Conservation (phyloP, 495 filamentous ascomycete genomes). For the Venustampulla echinocandica region DNA sequence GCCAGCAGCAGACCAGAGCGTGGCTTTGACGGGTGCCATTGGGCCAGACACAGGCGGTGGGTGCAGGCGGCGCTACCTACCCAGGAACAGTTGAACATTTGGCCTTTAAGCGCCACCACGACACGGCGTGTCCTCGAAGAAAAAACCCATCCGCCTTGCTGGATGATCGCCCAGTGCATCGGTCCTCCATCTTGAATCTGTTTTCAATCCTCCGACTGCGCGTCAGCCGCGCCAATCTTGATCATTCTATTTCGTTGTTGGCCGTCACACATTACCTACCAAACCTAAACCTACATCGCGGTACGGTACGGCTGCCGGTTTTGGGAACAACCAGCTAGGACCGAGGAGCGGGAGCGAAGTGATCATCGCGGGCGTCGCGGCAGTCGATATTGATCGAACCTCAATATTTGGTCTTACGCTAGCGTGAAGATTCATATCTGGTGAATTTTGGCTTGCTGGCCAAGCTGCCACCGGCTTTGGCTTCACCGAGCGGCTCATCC, state of each 20-base stretch:
- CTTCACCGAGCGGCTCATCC: neutral
- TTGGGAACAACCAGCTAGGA: neutral
- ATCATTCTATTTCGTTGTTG: slow-evolving; percentile 3
- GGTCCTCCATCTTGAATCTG: slow-evolving; percentile 6
- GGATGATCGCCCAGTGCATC: slow-evolving; percentile 5
- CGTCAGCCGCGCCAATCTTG: slow-evolving; percentile 18
- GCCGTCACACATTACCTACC: slow-evolving; percentile 9
- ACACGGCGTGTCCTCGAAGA: neutral
- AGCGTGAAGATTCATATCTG: slow-evolving; percentile 4
- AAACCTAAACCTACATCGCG: too few species aligned
- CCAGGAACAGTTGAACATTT: neutral
- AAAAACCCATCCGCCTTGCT: slow-evolving; percentile 5
- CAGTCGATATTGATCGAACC: neutral
- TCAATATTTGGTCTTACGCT: slow-evolving; percentile 8
- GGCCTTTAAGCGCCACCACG: slow-evolving; percentile 8
- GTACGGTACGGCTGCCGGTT: neutral
- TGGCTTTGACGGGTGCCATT: slow-evolving; percentile 10
- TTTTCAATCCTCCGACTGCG: slow-evolving; percentile 12
- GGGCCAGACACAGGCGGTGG: slow-evolving; percentile 12
- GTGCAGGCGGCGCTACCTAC: slow-evolving; percentile 13
- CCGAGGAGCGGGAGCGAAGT: slow-evolving; percentile 8
- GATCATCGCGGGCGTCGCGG: neutral
- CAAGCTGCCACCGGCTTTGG: slow-evolving; percentile 3
- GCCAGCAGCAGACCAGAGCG: neutral
- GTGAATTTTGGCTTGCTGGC: slow-evolving; percentile 10